Evolutionary conservation across 495 filamentous ascomycete genomes (phyloP).

Genomic region (Arthonia radiata): DNA sequence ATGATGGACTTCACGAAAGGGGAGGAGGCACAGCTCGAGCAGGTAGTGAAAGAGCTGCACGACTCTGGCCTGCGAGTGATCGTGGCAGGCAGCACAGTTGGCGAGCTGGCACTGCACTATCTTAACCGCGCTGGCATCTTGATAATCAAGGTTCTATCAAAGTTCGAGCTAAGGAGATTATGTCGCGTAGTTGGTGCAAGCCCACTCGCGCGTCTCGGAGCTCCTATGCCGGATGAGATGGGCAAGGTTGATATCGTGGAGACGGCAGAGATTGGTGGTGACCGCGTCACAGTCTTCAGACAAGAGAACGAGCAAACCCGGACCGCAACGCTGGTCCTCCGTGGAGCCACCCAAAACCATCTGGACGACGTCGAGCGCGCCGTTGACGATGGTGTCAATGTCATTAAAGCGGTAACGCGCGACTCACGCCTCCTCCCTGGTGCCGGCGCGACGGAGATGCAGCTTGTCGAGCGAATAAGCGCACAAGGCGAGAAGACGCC

Average conservation of each 20-base stretch:
- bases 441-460: constrained; percentile 86
- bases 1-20: constrained; percentile 97
- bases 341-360: constrained; percentile 92
- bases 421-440: constrained; percentile 80
- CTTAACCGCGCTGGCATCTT: constrained; percentile 91
- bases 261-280: constrained; percentile 93
- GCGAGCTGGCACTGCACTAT: constrained; percentile 91
- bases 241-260: constrained; percentile 84
- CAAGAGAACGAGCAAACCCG: constrained; percentile 83
- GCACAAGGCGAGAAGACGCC: constrained; percentile 75
- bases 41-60: constrained; percentile 77
- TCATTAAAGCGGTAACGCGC: constrained; percentile 92
- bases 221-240: constrained; percentile 99
- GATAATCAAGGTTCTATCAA: constrained; percentile 91
- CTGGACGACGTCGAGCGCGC: constrained; percentile 93
- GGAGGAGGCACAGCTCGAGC: constrained; percentile 78
- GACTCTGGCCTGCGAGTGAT: constrained; percentile 84
- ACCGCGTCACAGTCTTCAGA: constrained; percentile 94
- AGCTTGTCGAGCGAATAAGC: constrained; percentile 76
- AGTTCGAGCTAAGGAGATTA: constrained; percentile 81
- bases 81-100: constrained; percentile 70
- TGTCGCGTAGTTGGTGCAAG: constrained; percentile 95
- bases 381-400: constrained; percentile 95
- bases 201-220: constrained; percentile 79
- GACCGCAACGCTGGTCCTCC: constrained; percentile 83